These are phyloP conservation scores for Sphagnum contortum DNA, from an alignment of 225 moss, liverwort and hornwort genomes.

Conservation along the genomic window DNA sequence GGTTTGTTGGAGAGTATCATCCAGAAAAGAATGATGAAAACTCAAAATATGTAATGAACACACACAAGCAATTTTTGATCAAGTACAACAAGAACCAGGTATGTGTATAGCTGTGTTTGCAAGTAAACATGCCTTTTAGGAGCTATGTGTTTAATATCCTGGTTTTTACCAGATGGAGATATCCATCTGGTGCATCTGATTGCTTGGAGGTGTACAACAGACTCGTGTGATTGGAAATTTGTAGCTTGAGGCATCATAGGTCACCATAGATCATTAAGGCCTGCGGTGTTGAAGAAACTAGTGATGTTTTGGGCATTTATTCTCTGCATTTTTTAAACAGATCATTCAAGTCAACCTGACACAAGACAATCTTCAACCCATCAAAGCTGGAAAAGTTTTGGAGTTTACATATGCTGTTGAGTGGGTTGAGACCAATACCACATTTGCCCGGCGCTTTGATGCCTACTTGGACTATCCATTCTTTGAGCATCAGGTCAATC, in stretches of 20 bases:
- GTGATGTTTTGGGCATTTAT: too few relatives aligned
- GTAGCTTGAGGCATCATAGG: too few relatives aligned
- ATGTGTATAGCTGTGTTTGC: neutral
- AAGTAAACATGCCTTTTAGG: neutral
- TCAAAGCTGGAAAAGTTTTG: conserved; percentile 54
- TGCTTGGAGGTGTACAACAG: too few relatives aligned
- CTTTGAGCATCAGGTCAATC: conserved; percentile 93
- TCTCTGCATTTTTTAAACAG: conserved; percentile 16
- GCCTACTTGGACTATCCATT: conserved; percentile 94
- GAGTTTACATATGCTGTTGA: conserved; percentile 77
- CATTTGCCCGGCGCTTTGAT: conserved; percentile 85
- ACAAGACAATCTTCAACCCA: conserved; percentile 50
- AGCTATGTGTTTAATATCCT: neutral
- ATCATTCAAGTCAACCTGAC: conserved; percentile 97
- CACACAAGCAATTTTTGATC: conserved; percentile 64
- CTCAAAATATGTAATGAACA: conserved; percentile 37
- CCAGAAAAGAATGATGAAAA: conserved; percentile 48
- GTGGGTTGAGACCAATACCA: conserved; percentile 72
- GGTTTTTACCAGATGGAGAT: neutral
- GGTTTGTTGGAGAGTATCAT: conserved; percentile 77
- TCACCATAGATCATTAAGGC: too few relatives aligned
- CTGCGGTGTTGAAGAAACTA: too few relatives aligned
- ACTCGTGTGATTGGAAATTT: neutral
- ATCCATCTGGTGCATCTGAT: neutral
- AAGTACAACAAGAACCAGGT: conserved; percentile 90